Base-by-base conservation (phyloP, 2,329 filamentous ascomycete species). In the Fusarium xylarioides region DNA sequence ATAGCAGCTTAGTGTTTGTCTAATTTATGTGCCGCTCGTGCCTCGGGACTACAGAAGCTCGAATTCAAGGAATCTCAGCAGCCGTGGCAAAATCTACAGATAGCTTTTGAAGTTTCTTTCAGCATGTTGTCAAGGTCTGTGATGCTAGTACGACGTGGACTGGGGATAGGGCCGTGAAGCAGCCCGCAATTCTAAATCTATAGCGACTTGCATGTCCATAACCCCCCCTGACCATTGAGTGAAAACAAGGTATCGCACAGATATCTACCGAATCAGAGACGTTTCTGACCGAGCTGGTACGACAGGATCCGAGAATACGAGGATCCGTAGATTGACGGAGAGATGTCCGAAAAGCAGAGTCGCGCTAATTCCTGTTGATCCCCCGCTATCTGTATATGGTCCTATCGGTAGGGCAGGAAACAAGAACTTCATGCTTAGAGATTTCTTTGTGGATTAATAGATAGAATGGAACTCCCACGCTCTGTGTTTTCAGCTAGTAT, bases 81-180 rank as follows among this genome's bases (percentile, higher is more conserved):
- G 3, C 8, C 5, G 9, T 10, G 4, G 16, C 9, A 1, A 35
- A 35, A 35, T 35, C 7, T 18, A 35, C 3, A 35, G 34, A 35
- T 35, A 35, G 16, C 15, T 18, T 18, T 3, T 9, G 16, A 35
- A 35, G 34, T 35, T 8, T 8, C 1, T 35, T 35, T 18, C 7
- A 19, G 18, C 37, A 38, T 38, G 37, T 38, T 21, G 1, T 38
- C 1, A 2, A 38, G 10, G 10, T 38, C 18, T 38, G 2, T 21
- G 19, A 38, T 21, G 1, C 11, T 38, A 21, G 0, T 2, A 11
- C 0, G 18, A 38, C 0, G 2, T 38, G 37, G 37, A 38, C 37
- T 18, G 0, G 18, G 37, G 11, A 38, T 11, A 7, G 18, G 18
- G 35, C 7, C 5, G 5, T 21, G 37, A 21, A 21, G 16, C 2